Conservation (phyloP, 495 filamentous ascomycete genomes). For the Neurospora sp. region DNA sequence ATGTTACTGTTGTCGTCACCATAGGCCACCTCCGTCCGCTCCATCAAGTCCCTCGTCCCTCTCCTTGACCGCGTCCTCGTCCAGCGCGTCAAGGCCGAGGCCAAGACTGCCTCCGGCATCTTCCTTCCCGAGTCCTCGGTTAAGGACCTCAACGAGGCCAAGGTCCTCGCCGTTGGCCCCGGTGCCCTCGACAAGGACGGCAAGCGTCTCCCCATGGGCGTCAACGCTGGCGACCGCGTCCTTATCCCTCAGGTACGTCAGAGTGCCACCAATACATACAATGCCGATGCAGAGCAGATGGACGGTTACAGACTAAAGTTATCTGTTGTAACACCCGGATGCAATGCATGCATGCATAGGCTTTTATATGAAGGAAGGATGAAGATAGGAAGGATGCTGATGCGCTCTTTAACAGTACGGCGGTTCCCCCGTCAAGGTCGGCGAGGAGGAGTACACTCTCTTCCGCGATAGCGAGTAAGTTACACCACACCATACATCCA, state of each 20-base stretch:
- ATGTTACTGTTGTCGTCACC: background rate
- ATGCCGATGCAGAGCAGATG: background rate
- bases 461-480: conserved; percentile 96
- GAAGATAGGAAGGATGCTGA: conserved; percentile 19
- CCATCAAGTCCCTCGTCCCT: conserved; percentile 88
- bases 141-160: conserved; percentile 96
- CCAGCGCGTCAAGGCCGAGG: conserved; percentile 93
- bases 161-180: conserved; percentile 90
- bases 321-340: background rate
- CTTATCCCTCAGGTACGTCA: conserved; percentile 86
- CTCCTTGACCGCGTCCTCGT: conserved; percentile 98
- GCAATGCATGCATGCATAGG: background rate
- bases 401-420: conserved; percentile 56
- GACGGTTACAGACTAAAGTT: conserved; percentile 2
- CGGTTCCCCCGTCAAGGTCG: conserved; percentile 91
- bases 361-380: background rate
- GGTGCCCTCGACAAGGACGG: conserved; percentile 80
- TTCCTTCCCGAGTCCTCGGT: conserved; percentile 94
- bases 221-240: conserved; percentile 78
- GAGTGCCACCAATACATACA: background rate
- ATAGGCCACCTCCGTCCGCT: conserved; percentile 69
- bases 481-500: background rate
- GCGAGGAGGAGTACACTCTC: conserved; percentile 89
- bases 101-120: conserved; percentile 92
- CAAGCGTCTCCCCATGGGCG: conserved; percentile 72